These are phyloP conservation scores for Lichtheimia hyalospora DNA, from an alignment of 371 early-diverging fungal species.

Conservation along the genomic window DNA sequence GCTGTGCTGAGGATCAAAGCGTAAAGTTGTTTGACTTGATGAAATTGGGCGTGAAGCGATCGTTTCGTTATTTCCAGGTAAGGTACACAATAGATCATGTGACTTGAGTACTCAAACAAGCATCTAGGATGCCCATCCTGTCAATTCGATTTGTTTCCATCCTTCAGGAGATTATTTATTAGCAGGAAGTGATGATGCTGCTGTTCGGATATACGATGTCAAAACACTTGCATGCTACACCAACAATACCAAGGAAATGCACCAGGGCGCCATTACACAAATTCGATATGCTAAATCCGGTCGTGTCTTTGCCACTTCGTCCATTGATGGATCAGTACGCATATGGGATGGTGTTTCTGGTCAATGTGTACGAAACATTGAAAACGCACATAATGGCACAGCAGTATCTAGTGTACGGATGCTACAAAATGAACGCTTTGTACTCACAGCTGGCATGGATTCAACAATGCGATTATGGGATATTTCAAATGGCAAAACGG, in stretches of 20 bases:
- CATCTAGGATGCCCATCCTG: slow-evolving; percentile 64
- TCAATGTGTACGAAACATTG: slow-evolving; percentile 67
- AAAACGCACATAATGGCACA: slow-evolving; percentile 75
- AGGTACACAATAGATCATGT: neutral
- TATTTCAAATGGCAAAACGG: slow-evolving; percentile 65
- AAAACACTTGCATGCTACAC: slow-evolving; percentile 79
- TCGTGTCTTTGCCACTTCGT: slow-evolving; percentile 69
- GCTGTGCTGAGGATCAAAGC: slow-evolving; percentile 81
- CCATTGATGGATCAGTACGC: slow-evolving; percentile 85
- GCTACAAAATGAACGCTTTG: slow-evolving; percentile 73
- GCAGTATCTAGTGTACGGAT: slow-evolving; percentile 73
- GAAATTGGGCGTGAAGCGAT: slow-evolving; percentile 74
- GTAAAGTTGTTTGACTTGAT: slow-evolving; percentile 90
- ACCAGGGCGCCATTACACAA: slow-evolving; percentile 69
- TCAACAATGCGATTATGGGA: slow-evolving; percentile 84
- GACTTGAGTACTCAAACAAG: neutral
- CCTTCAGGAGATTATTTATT: slow-evolving; percentile 82
- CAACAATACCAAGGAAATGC: slow-evolving; percentile 52
- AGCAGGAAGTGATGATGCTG: slow-evolving; percentile 72
- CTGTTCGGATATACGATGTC: slow-evolving; percentile 84
- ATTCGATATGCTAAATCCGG: slow-evolving; percentile 78
- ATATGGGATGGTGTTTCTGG: slow-evolving; percentile 86
- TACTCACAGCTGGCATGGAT: slow-evolving; percentile 82
- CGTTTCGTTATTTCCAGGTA: slow-evolving; percentile 86
- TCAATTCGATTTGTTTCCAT: slow-evolving; percentile 80